Conservation (phyloP, 371 early-diverging fungal species). For the Phascolomyces articulosus region DNA sequence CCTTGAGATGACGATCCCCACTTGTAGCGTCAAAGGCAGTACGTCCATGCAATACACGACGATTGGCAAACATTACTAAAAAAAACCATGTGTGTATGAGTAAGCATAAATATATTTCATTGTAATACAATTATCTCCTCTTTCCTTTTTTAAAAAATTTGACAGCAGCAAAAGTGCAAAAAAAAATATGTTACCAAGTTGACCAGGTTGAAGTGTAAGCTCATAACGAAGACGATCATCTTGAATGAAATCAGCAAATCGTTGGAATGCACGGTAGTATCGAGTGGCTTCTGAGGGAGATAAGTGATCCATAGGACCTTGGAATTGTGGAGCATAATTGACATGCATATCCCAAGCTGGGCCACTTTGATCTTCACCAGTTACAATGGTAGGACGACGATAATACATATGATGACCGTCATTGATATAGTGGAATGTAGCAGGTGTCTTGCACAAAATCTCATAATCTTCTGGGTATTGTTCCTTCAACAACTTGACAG, state of each 20-base stretch:
- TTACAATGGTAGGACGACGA: constrained; percentile 74
- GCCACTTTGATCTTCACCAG: constrained; percentile 40
- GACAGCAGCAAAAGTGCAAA: too few species aligned
- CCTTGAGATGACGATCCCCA: constrained; percentile 81
- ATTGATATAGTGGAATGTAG: constrained; percentile 85
- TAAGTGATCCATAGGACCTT: constrained; percentile 73
- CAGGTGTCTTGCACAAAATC: constrained; percentile 61
- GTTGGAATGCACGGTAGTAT: constrained; percentile 77
- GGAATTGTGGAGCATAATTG: constrained; percentile 91
- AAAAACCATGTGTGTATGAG: too few species aligned
- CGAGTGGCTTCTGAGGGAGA: constrained; percentile 43
- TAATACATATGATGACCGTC: constrained; percentile 76
- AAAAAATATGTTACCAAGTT: constrained; percentile 45
- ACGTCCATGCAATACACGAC: constrained; percentile 86
- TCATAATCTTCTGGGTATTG: constrained; percentile 66
- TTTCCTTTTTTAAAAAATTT: too few species aligned
- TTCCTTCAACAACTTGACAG: constrained; percentile 62
- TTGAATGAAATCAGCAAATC: constrained; percentile 68
- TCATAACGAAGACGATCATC: constrained; percentile 60
- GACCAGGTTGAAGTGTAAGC: constrained; percentile 74
- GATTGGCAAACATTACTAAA: constrained; percentile 78
- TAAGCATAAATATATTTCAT: too few species aligned
- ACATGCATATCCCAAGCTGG: constrained; percentile 61
- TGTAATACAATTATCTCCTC: too few species aligned
- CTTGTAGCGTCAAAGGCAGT: constrained; percentile 73